Evolutionary conservation across 2,329 filamentous ascomycete genomes (phyloP), one percentile per base, ranked within the genome.

Genomic region (Paracoccidioides brasiliensis): DNA sequence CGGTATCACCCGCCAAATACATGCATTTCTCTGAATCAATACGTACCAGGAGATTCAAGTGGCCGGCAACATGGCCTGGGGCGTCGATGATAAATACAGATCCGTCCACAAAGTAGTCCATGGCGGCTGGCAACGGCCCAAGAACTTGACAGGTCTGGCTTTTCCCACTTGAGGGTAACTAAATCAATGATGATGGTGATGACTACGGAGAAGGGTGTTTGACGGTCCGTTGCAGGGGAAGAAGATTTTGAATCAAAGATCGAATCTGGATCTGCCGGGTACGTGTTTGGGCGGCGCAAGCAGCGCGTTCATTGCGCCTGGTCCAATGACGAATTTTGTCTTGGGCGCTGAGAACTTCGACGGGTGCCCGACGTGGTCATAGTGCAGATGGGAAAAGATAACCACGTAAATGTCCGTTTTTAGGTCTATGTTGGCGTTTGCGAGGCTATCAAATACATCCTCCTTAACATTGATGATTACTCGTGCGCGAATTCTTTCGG

Each of bases 41-140:
- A 14, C 64, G 57, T 3, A 58, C 62, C 1, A 66, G 58, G 10
- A 55, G 59, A 43, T 57, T 60, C 8, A 66, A 52, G 54, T 66
- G 63, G 2, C 61, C 63, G 9, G 49, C 32, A 35, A 57, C 55
- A 51, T 69, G 66, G 2, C 67, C 67, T 1, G 66, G 65, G 1
- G 55, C 72, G 58, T 78, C 68, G 33, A 82, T 69, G 1, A 82
- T 68, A 61, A 80, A 81, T 59, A 83, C 79, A 28, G 69, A 74
- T 0, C 78, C 79, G 61, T 82, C 79, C 3, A 74, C 73, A 55
- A 80, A 82, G 61, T 74, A 81, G 62, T 82, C 79, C 14, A 33
- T 48, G 32, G 59, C 28, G 0, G 64, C 64, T 10, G 62, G 62
- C 60, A 73, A 75, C 7, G 64, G 59, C 3, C 72, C 72, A 33